Evolutionary conservation across 805 yeast species (phyloP), one percentile per base, ranked within the genome.

Genomic region (Ogataea thermomethanolica): DNA sequence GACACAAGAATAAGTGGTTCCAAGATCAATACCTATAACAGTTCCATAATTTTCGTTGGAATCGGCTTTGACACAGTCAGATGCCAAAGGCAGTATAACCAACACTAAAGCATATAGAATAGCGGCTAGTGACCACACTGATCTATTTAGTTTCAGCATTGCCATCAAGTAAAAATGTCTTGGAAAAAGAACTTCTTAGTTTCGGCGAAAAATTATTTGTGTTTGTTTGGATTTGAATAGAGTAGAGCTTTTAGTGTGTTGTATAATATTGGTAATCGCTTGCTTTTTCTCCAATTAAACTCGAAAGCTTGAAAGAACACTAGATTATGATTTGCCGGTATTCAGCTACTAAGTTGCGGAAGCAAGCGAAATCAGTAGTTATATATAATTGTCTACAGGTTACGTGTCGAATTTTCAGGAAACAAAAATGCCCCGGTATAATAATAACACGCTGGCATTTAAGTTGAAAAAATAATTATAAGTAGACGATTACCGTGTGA

Each of bases 1-100:
- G 48, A 91, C 98, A 79, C 97, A 90, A 9, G 96, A 90, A 78
- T 90, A 90, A 5, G 98, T 90, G 50, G 98, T 90, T 64, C 97
- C 96, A 74, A 89, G 83, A 77, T 88, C 96, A 61, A 91, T 91
- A 70, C 98, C 89, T 56, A 79, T 85, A 34, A 84, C 91, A 1
- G 66, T 61, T 35, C 66, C 66, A 37, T 61, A 61, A 38, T 53
- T 57, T 36, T 59, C 64, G 25, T 49, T 52, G 9, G 59, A 50
- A 20, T 53, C 52, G 9, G 62, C 65, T 24, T 49, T 48, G 12
- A 45, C 58, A 36, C 49, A 40, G 11, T 53, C 47, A 8, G 61
- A 50, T 7, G 54, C 51, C 25, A 58, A 45, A 13, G 66, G 66
- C 15, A 60, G 30, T 8, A 59, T 42, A 21, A 61, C 50, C 29